phyloP scores from a whole-genome alignment of 208 protist species.

The Angomonas deanei region DNA sequence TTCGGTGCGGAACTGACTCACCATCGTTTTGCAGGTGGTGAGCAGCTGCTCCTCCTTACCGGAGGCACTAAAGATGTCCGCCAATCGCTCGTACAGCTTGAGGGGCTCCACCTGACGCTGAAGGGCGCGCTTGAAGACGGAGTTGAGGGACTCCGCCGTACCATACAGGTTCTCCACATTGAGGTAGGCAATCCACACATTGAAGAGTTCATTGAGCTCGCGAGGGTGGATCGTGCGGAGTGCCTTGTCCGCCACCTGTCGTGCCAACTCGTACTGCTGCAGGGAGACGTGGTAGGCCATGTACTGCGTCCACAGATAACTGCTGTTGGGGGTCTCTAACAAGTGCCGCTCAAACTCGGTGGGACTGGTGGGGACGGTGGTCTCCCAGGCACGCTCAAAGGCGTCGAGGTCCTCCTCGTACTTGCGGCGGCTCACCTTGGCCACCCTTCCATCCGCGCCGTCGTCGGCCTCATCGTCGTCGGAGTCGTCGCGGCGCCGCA shows the following conservation, averaged over 20 bases:
- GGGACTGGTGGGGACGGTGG: constrained; percentile 58
- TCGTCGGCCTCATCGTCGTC: constrained; percentile 18
- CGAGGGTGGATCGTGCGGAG: constrained; percentile 81
- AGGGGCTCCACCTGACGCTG: constrained; percentile 58
- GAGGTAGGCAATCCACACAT: constrained; percentile 92
- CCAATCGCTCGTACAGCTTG: constrained; percentile 68
- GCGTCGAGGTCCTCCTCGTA: constrained; percentile 83
- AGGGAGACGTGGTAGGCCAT: constrained; percentile 86
- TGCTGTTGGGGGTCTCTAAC: constrained; percentile 86
- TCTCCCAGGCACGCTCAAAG: constrained; percentile 75
- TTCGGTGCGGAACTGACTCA: constrained; percentile 68
- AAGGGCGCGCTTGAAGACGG: constrained; percentile 80
- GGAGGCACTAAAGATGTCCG: constrained; percentile 80
- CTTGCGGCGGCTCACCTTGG: constrained; percentile 45
- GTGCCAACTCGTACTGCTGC: constrained; percentile 85
- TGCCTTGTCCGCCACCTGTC: constrained; percentile 87
- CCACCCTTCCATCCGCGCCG: constrained; percentile 13
- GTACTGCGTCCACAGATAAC: constrained; percentile 92
- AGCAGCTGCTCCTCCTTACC: constrained; percentile 73
- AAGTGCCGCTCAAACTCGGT: constrained; percentile 90
- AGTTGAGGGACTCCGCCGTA: constrained; percentile 81
- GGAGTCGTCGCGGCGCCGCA: constrained; percentile 13
- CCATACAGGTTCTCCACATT: constrained; percentile 93
- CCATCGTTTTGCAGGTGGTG: constrained; percentile 81
- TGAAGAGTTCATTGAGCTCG: constrained; percentile 82